Percentiles rank a stretch among this genome's conserved stretches.
Evolutionary conservation across 2,329 filamentous ascomycete species (phyloP).

Genomic region (Fusarium clavum): DNA sequence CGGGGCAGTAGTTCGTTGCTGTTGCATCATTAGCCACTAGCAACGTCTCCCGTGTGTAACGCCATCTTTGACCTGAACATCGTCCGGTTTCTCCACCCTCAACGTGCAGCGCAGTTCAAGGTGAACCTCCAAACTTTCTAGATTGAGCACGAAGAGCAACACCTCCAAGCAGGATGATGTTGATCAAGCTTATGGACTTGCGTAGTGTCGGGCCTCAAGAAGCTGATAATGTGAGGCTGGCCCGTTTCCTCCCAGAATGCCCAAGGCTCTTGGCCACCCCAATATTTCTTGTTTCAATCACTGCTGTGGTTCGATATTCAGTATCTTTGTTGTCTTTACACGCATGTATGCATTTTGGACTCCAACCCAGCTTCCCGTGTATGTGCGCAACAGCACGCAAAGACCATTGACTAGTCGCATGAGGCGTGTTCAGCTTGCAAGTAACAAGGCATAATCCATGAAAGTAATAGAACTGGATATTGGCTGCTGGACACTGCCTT

Average conservation of each 20-base stretch:
- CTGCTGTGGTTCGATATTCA: constrained; percentile 2
- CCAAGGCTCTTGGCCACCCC: not conserved
- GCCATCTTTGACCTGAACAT: constrained; percentile 23
- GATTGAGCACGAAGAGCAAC: not conserved
- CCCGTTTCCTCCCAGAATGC: not conserved
- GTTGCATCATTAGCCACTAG: constrained; percentile 37
- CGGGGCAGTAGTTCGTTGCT: constrained; percentile 29
- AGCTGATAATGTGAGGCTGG: not conserved
- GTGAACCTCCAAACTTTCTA: not conserved
- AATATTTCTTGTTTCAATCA: not conserved
- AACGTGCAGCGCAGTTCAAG: not conserved
- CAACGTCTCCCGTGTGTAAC: constrained; percentile 37
- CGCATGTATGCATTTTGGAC: constrained; percentile 18
- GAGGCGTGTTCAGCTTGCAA: constrained; percentile 22
- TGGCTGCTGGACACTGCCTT: constrained; percentile 9
- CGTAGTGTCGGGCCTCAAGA: constrained; percentile 2
- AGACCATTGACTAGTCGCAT: constrained; percentile 32
- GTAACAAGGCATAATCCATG: constrained; percentile 36
- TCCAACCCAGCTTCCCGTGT: constrained; percentile 2
- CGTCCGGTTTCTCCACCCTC: constrained; percentile 25
- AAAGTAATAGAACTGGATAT: constrained; percentile 13
- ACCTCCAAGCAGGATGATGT: not conserved
- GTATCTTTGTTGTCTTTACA: constrained; percentile 9
- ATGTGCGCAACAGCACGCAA: constrained; percentile 15
- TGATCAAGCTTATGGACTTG: not conserved